Evolutionary conservation across 23 red algal species (phyloP).

Genomic region (Gracilaria gracilis): DNA sequence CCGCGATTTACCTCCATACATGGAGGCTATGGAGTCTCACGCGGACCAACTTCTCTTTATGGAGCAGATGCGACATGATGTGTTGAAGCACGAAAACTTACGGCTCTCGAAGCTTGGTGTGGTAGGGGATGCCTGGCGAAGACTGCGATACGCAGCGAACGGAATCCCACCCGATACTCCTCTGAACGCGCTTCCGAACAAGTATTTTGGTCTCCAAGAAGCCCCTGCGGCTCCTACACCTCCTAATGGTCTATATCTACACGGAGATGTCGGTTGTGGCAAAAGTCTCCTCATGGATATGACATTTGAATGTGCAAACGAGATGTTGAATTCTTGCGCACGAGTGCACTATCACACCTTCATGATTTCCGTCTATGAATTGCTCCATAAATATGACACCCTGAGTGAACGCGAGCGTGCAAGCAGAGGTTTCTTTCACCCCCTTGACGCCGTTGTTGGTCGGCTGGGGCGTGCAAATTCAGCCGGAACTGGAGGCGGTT

Average conservation of each 20-base stretch:
- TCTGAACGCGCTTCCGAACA: conserved; percentile 47
- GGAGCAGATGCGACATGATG: conserved; percentile 24
- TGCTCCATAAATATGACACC: conserved; percentile 55
- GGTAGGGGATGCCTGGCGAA: conserved; percentile 27
- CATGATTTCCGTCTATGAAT: conserved; percentile 68
- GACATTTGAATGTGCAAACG: conserved; percentile 52
- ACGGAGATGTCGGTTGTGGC: conserved; percentile 85
- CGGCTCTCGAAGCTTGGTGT: neutral
- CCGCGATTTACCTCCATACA: conserved; percentile 38
- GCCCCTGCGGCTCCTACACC: conserved; percentile 39
- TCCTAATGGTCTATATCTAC: conserved; percentile 47
- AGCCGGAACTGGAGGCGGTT: conserved; percentile 49
- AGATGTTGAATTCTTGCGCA: neutral
- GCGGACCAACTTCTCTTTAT: conserved; percentile 4
- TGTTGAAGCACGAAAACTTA: conserved; percentile 2
- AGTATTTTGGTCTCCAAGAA: conserved; percentile 41
- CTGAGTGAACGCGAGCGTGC: conserved; percentile 39
- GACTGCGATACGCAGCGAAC: conserved; percentile 2
- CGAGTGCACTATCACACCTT: conserved; percentile 79
- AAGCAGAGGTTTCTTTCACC: conserved; percentile 23
- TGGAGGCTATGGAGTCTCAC: conserved; percentile 37
- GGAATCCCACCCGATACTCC: conserved; percentile 30
- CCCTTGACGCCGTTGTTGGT: conserved; percentile 59
- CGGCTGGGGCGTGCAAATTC: conserved; percentile 52
- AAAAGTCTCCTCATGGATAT: conserved; percentile 93